Base-by-base conservation (phyloP, 2,329 filamentous ascomycete genomes). In the Aspergillus sp. region DNA sequence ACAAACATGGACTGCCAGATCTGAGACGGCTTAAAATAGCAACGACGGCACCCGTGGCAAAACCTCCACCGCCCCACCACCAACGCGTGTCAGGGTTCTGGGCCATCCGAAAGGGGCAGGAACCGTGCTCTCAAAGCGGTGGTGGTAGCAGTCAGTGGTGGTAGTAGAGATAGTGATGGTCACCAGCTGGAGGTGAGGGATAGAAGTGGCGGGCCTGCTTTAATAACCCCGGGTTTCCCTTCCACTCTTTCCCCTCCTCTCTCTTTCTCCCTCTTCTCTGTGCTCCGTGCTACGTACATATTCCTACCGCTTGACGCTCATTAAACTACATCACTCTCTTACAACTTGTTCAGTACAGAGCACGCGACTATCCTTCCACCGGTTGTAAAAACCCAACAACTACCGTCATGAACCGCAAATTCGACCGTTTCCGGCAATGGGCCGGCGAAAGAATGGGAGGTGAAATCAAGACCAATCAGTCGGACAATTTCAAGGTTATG, bases 371-470 rank as follows among this genome's bases (percentile, higher is more conserved):
- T 19, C 19, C 19, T 19, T 19, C 19, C 19, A 19, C 19, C 19
- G 19, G 19, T 19, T 19, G 19, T 19, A 19, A 19, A 19, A 19
- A 19, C 19, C 19, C 41, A 41, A 42, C 40, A 33, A 48, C 33
- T 19, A 46, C 27, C 38, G 32, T 33, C 4, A 52, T 47, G 67
- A 83, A 81, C 70, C 95, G 94, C 77, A 95, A 94, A 67, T 82
- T 97, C 65, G 91, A 90, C 72, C 85, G 91, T 63, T 84, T 94
- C 75, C 94, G 91, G 75, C 91, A 97, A 84, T 97, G 91, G 91
- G 88, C 90, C 34, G 88, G 88, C 57, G 91, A 97, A 73, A 88
- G 90, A 72, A 95, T 97, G 87, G 91, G 91, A 59, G 81, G 81
- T 55, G 90, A 96, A 70, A 79, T 83, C 70, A 93, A 89, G 73